These are phyloP conservation scores for Ophiostoma ips DNA, from an alignment of 2,329 filamentous ascomycete genomes.

Conservation along the genomic window DNA sequence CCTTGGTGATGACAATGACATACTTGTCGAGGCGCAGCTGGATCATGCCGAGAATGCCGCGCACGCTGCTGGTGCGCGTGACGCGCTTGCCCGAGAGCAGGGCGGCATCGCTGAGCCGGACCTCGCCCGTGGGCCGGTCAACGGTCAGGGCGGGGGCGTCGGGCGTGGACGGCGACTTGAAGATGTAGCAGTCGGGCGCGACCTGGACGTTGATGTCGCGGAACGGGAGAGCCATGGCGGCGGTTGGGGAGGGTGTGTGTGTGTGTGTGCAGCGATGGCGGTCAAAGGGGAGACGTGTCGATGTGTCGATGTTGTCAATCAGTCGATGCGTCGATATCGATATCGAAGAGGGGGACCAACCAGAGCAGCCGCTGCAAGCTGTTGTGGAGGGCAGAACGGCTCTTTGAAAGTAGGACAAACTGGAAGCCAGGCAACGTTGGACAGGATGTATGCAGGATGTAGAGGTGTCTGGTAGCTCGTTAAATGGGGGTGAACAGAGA, in stretches of 20 bases:
- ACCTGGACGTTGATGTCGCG: slow-evolving; percentile 95
- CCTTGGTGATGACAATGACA: slow-evolving; percentile 91
- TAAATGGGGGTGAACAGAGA: background rate
- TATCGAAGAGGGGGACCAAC: too few species aligned
- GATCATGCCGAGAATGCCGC: slow-evolving; percentile 87
- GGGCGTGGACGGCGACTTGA: slow-evolving; percentile 88
- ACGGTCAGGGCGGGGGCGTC: slow-evolving; percentile 77
- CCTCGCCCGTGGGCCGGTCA: slow-evolving; percentile 82
- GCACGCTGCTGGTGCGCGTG: slow-evolving; percentile 71
- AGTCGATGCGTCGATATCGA: too few species aligned
- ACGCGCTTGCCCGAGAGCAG: slow-evolving; percentile 60
- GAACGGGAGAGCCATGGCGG: slow-evolving; percentile 48
- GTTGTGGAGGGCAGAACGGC: too few species aligned
- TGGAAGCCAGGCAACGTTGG: too few species aligned
- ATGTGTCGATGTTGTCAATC: too few species aligned
- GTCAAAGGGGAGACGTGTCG: background rate
- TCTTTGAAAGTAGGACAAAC: too few species aligned
- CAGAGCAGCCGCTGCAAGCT: too few species aligned
- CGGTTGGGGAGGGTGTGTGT: background rate
- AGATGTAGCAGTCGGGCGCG: slow-evolving; percentile 83
- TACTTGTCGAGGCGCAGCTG: slow-evolving; percentile 93
- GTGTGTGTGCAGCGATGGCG: background rate
- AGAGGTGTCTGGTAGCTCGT: too few species aligned
- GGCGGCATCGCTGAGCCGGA: slow-evolving; percentile 70
- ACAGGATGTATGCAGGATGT: too few species aligned